Evolutionary conservation across 441 rosid species (phyloP).

Genomic region (Theobroma grandiflorum): DNA sequence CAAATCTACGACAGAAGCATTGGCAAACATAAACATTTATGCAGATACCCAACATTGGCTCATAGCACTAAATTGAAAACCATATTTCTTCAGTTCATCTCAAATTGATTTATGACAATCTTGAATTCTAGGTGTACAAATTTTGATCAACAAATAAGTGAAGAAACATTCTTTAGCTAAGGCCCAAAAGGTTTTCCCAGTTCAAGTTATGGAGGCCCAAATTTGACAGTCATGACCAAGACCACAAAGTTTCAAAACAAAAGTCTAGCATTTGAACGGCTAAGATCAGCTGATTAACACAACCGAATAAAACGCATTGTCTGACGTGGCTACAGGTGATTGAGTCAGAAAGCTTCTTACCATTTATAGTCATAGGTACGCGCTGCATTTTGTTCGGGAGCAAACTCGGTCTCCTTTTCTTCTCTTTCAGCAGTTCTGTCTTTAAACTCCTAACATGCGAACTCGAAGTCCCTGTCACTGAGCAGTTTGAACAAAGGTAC

Average conservation of each 20-base stretch:
- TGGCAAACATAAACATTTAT: background rate
- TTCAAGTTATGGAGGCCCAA: background rate
- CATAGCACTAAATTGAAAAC: background rate
- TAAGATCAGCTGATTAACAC: background rate
- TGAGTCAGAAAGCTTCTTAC: background rate
- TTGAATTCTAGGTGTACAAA: background rate
- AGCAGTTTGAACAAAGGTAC: slow-evolving; percentile 13
- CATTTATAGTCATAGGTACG: slow-evolving; percentile 32
- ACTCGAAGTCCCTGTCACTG: slow-evolving; percentile 12
- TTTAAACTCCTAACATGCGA: background rate
- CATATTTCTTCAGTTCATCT: background rate
- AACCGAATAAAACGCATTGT: background rate
- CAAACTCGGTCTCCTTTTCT: background rate
- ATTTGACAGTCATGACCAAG: background rate
- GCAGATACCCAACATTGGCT: no score
- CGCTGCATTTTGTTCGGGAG: background rate
- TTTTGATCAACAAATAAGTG: no score
- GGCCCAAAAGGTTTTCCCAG: background rate
- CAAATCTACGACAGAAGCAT: no score
- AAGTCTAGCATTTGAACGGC: slow-evolving; percentile 2
- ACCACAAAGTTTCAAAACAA: background rate
- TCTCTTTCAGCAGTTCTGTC: background rate
- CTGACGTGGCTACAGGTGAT: slow-evolving; percentile 20
- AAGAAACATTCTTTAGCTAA: background rate
- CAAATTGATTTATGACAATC: background rate